A percentile compares a stretch with the other conserved stretches of the same genome.
Conservation (phyloP, 1,284 basidiomycete genomes). For the Malassezia cuniculi region DNA sequence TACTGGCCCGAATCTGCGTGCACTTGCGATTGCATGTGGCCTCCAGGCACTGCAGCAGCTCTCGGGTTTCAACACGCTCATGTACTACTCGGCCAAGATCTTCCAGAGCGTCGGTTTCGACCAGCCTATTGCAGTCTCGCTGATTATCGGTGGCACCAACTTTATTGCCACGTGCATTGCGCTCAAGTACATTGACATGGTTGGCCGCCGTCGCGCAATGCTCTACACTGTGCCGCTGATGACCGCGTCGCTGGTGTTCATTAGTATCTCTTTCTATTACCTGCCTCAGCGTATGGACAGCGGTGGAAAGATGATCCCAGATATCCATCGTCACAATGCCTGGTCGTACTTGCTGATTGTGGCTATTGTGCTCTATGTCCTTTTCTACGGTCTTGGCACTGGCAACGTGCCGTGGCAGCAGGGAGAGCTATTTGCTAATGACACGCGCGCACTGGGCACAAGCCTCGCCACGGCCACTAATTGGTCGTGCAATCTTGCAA, state of each 20-base stretch:
- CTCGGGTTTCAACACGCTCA: conserved; percentile 46
- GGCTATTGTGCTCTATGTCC: conserved; percentile 67
- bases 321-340: conserved; percentile 54
- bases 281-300: no score
- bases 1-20: conserved; percentile 8
- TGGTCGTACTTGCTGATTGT: conserved; percentile 60
- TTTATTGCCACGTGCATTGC: conserved; percentile 69
- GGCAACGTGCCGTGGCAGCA: conserved; percentile 76
- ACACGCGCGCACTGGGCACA: conserved; percentile 61
- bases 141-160: conserved; percentile 44
- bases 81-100: conserved; percentile 46
- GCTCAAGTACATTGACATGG: conserved; percentile 59
- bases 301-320: no score
- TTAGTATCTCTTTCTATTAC: conserved; percentile 60
- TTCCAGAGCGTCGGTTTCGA: conserved; percentile 44
- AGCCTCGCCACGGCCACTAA: conserved; percentile 63
- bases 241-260: conserved; percentile 58
- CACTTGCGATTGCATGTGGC: conserved; percentile 18
- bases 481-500: conserved; percentile 63
- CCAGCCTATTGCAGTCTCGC: conserved; percentile 38
- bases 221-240: conserved; percentile 64
- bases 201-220: conserved; percentile 66
- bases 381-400: conserved; percentile 55
- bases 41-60: conserved; percentile 38
- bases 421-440: conserved; percentile 59